Percentiles rank a stretch among this genome's conserved stretches.
Evolutionary conservation across 306 rosid genomes (phyloP).

Genomic region (Lupinus albus): DNA sequence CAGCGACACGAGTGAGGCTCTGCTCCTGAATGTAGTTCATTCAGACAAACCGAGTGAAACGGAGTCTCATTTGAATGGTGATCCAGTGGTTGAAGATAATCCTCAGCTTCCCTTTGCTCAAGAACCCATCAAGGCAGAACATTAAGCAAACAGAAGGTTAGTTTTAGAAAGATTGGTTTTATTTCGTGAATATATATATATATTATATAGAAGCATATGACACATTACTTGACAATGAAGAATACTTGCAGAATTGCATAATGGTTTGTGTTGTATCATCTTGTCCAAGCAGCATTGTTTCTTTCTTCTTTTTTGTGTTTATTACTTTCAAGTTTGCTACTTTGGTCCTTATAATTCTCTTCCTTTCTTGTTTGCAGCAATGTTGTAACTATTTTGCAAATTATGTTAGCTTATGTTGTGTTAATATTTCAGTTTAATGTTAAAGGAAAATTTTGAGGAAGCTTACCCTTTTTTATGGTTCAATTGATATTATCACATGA

Average conservation of each 20-base stretch:
- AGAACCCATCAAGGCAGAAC: slow-evolving; percentile 47
- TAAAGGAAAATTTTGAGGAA: slow-evolving; percentile 53
- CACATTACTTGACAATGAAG: slow-evolving; percentile 58
- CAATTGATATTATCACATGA: slow-evolving; percentile 43
- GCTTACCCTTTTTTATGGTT: slow-evolving; percentile 42
- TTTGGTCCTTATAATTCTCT: slow-evolving; percentile 55
- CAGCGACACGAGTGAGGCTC: slow-evolving; percentile 33
- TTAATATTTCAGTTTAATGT: slow-evolving; percentile 54
- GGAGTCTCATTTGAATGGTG: slow-evolving; percentile 49
- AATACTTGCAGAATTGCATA: slow-evolving; percentile 59
- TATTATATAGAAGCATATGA: slow-evolving; percentile 44
- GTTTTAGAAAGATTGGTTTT: slow-evolving; percentile 39
- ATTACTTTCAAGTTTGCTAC: slow-evolving; percentile 57
- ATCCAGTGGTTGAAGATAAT: slow-evolving; percentile 57
- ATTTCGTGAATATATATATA: slow-evolving; percentile 49
- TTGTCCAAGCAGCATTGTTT: slow-evolving; percentile 66
- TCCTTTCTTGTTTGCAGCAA: slow-evolving; percentile 55
- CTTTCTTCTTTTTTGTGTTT: slow-evolving; percentile 42
- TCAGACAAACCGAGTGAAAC: slow-evolving; percentile 47
- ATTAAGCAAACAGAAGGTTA: slow-evolving; percentile 46
- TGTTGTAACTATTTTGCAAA: slow-evolving; percentile 62
- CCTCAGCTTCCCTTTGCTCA: slow-evolving; percentile 45
- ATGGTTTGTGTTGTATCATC: slow-evolving; percentile 58
- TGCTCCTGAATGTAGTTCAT: slow-evolving; percentile 44
- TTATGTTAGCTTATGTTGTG: slow-evolving; percentile 52